phyloP scores from a whole-genome alignment of 495 filamentous ascomycete genomes.

The Chlorociboria aeruginascens region DNA sequence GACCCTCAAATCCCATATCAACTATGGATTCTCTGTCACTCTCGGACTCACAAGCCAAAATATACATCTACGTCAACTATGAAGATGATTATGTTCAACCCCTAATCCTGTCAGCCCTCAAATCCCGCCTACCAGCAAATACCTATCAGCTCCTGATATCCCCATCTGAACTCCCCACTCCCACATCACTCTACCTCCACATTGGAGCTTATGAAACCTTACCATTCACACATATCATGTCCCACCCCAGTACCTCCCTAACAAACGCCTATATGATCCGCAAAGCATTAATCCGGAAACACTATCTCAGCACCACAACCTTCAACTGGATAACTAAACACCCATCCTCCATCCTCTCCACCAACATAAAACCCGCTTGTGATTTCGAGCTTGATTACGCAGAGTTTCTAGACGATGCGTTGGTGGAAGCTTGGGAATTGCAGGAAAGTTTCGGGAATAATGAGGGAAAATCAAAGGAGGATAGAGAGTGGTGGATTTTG shows the following conservation, averaged over 20 bases:
- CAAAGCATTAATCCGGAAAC: slow-evolving; percentile 95
- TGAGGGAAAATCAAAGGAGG: slow-evolving; percentile 25
- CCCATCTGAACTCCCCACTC: slow-evolving; percentile 27
- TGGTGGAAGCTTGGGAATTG: slow-evolving; percentile 81
- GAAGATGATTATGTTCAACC: slow-evolving; percentile 79
- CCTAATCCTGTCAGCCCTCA: slow-evolving; percentile 61
- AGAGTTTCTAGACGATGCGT: slow-evolving; percentile 88
- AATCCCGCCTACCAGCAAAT: slow-evolving; percentile 41
- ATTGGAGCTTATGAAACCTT: slow-evolving; percentile 78
- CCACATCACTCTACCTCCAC: slow-evolving; percentile 50
- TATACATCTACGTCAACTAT: slow-evolving; percentile 72
- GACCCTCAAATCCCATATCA: slow-evolving; percentile 6
- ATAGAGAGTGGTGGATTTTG: slow-evolving; percentile 91
- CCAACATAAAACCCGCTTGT: slow-evolving; percentile 59
- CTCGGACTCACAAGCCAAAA: slow-evolving; percentile 10
- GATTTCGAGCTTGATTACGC: slow-evolving; percentile 92
- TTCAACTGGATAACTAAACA: slow-evolving; percentile 72
- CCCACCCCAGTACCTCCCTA: slow-evolving; percentile 45
- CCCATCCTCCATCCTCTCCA: slow-evolving; percentile 52
- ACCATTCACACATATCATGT: slow-evolving; percentile 62
- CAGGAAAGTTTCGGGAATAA: slow-evolving; percentile 63
- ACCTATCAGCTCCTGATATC: slow-evolving; percentile 33
- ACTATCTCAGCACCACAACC: slow-evolving; percentile 74
- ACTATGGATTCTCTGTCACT: slow-evolving; percentile 8
- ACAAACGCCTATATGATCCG: slow-evolving; percentile 84